Conservation (phyloP, 805 yeast species). For the Ogataea naganishii region DNA sequence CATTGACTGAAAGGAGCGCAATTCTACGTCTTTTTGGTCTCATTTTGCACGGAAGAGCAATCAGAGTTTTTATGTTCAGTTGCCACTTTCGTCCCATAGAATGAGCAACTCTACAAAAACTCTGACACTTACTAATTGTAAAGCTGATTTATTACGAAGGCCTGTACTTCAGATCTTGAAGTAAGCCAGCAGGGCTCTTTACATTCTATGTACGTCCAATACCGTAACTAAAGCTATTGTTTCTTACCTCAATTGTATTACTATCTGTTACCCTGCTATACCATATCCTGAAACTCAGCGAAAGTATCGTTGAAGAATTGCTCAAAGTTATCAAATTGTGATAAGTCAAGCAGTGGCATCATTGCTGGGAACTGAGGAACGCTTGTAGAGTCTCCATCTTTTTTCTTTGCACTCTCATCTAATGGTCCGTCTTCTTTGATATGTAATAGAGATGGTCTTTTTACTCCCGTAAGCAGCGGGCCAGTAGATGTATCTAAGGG, state of each 20-base stretch:
- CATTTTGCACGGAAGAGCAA: conserved; percentile 16
- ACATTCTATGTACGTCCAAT: background rate
- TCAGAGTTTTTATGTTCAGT: conserved; percentile 13
- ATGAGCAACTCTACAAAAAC: conserved; percentile 1
- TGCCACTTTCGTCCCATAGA: conserved; percentile 1
- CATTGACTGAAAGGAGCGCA: conserved; percentile 13
- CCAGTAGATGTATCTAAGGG: background rate
- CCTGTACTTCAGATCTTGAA: too few species aligned
- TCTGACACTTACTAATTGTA: background rate
- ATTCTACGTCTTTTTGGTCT: conserved; percentile 11
- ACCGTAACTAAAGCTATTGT: background rate
- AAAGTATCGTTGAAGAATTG: conserved; percentile 47
- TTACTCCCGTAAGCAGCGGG: background rate
- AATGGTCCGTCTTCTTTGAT: background rate
- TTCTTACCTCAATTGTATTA: background rate
- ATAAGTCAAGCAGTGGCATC: conserved; percentile 39
- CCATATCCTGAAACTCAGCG: conserved; percentile 8
- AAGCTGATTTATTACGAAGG: too few species aligned
- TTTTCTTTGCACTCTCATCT: too few species aligned
- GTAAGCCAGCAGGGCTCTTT: too few species aligned
- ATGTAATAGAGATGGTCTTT: background rate
- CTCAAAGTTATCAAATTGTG: conserved; percentile 43
- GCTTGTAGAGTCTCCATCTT: too few species aligned
- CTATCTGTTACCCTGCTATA: too few species aligned
- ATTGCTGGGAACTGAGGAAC: too few species aligned